These are phyloP conservation scores for Ophiostoma australiae DNA, from an alignment of 2,329 filamentous ascomycete species.

Conservation along the genomic window DNA sequence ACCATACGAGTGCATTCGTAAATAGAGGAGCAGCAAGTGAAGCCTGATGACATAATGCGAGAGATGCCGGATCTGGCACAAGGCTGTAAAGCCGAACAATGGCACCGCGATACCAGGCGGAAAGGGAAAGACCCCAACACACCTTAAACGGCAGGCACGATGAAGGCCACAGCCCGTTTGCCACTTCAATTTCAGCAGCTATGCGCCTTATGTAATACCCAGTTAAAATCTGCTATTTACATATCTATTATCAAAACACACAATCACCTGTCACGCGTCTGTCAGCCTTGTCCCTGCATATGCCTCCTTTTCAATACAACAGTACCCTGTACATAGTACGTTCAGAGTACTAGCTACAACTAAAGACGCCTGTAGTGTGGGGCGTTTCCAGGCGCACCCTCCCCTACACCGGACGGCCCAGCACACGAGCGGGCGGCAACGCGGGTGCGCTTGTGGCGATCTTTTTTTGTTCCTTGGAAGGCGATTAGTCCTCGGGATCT, in stretches of 20 bases:
- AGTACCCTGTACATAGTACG: neutral
- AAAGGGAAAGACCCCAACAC: neutral
- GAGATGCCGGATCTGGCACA: neutral
- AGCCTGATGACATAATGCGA: conserved; percentile 5
- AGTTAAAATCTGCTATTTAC: too few relatives aligned
- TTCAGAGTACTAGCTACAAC: neutral
- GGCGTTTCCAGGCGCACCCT: neutral
- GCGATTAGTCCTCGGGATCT: neutral
- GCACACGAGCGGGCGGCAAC: neutral
- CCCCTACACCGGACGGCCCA: neutral
- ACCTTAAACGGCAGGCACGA: neutral
- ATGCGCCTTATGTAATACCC: neutral
- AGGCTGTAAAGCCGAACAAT: neutral
- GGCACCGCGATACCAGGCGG: neutral
- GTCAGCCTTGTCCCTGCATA: conserved; percentile 13
- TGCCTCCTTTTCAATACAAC: neutral
- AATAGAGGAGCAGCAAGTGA: neutral
- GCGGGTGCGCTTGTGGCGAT: conserved; percentile 15
- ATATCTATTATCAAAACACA: too few relatives aligned
- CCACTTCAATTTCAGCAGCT: neutral
- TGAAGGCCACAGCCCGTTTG: neutral
- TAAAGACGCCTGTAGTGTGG: conserved; percentile 1
- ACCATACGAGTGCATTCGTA: neutral
- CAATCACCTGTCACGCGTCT: neutral
- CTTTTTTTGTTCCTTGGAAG: conserved; percentile 2